Conservation (phyloP, 345 rosid species). For the Firmiana major region DNA sequence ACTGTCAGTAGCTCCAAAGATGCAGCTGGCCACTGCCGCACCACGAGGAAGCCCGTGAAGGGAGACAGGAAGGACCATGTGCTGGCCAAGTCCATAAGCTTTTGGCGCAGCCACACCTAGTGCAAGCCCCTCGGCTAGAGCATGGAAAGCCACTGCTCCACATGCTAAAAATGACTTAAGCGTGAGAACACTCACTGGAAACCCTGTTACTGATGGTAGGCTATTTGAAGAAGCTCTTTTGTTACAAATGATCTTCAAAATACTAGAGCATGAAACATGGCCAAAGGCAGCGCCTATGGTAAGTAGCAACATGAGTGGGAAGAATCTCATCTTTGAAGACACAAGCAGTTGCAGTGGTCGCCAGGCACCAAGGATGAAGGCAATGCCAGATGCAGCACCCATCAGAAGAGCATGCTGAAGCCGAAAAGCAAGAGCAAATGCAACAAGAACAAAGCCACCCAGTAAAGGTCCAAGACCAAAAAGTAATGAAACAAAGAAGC, state of each 20-base stretch:
- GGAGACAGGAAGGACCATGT: constrained; percentile 96
- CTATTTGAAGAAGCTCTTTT: constrained; percentile 52
- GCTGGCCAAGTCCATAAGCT: constrained; percentile 89
- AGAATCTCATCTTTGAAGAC: constrained; percentile 73
- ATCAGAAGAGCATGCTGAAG: constrained; percentile 90
- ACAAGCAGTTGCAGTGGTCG: constrained; percentile 80
- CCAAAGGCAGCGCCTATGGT: constrained; percentile 53
- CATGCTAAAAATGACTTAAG: constrained; percentile 88
- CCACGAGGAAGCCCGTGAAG: constrained; percentile 96
- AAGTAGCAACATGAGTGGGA: constrained; percentile 54
- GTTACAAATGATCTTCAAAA: constrained; percentile 44
- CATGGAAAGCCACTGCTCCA: constrained; percentile 85
- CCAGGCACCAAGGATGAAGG: constrained; percentile 86
- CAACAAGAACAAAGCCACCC: constrained; percentile 77
- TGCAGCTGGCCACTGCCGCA: constrained; percentile 98
- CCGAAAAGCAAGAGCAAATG: constrained; percentile 66
- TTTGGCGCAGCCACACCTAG: constrained; percentile 97
- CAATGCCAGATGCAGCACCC: constrained; percentile 96
- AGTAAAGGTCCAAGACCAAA: constrained; percentile 96
- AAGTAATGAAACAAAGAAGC: constrained; percentile 91
- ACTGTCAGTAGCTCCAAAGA: constrained; percentile 84
- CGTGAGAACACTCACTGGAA: constrained; percentile 67
- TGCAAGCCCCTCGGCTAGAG: constrained; percentile 96
- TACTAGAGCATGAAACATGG: constrained; percentile 52
- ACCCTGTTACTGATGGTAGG: constrained; percentile 47